phyloP scores from a whole-genome alignment of 768 basidiomycete species.

The Podaxis sp. region DNA sequence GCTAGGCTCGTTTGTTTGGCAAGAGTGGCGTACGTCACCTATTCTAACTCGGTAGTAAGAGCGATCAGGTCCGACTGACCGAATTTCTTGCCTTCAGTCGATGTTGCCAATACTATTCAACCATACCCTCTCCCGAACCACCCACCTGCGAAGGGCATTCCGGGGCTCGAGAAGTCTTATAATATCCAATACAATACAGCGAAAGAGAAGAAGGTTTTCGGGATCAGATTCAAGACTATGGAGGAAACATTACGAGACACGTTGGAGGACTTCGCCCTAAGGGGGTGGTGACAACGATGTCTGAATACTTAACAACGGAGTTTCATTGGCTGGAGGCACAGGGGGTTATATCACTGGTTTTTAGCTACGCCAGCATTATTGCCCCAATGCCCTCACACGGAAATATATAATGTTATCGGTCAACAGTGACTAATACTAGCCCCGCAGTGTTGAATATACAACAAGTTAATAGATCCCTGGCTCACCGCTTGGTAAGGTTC shows the following conservation, averaged over 20 bases:
- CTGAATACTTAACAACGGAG: too few relatives aligned
- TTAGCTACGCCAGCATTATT: too few relatives aligned
- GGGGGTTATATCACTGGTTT: too few relatives aligned
- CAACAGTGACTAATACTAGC: too few relatives aligned
- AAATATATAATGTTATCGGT: too few relatives aligned
- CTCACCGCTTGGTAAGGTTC: too few relatives aligned
- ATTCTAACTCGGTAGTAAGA: neutral
- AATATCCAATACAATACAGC: constrained; percentile 24
- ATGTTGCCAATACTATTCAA: constrained; percentile 29
- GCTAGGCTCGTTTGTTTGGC: constrained; percentile 30
- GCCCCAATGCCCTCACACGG: too few relatives aligned
- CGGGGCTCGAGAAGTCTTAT: constrained; percentile 24
- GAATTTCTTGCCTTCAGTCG: constrained; percentile 23
- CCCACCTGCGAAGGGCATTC: constrained; percentile 26
- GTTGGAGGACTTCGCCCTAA: constrained; percentile 29
- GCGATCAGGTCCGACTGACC: neutral
- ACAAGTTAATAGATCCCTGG: too few relatives aligned
- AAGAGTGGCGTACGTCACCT: constrained; percentile 34
- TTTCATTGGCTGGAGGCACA: too few relatives aligned
- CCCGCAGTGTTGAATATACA: too few relatives aligned
- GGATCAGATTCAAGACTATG: constrained; percentile 29
- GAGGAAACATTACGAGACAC: constrained; percentile 32
- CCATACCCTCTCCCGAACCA: constrained; percentile 26
- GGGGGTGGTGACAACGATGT: constrained; percentile 28
- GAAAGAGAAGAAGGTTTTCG: constrained; percentile 31